These are phyloP conservation scores for Colletotrichum filicis DNA, from an alignment of 2,329 filamentous ascomycete genomes.

Conservation along the genomic window DNA sequence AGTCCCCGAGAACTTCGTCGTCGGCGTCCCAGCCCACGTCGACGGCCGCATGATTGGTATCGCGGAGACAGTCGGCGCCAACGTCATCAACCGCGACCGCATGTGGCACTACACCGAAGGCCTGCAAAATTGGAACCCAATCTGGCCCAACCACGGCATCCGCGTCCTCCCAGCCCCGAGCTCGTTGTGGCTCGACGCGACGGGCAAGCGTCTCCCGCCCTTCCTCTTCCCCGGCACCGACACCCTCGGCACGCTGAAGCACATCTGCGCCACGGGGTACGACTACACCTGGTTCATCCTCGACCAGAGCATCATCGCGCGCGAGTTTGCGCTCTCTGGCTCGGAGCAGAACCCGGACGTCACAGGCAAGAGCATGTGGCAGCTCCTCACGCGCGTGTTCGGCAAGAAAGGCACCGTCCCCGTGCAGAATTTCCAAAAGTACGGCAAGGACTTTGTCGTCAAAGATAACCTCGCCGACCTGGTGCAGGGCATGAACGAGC, in stretches of 20 bases:
- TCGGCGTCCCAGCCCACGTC: constrained; percentile 72
- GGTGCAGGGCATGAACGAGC: constrained; percentile 68
- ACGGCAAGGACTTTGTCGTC: constrained; percentile 70
- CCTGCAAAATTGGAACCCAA: constrained; percentile 69
- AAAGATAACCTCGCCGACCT: constrained; percentile 65
- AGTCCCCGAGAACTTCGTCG: constrained; percentile 65
- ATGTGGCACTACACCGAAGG: constrained; percentile 78
- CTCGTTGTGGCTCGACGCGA: constrained; percentile 71
- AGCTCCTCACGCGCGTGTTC: constrained; percentile 62
- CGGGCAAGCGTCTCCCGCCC: constrained; percentile 66
- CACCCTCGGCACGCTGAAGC: constrained; percentile 66
- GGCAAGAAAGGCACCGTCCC: constrained; percentile 62
- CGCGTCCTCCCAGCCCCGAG: constrained; percentile 70
- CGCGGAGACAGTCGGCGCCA: constrained; percentile 61
- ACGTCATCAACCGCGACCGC: constrained; percentile 68
- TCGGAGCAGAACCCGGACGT: constrained; percentile 73
- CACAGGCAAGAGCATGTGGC: constrained; percentile 66
- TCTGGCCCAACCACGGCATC: constrained; percentile 71
- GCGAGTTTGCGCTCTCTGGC: constrained; percentile 70
- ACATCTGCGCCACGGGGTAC: constrained; percentile 70
- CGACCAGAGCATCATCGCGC: constrained; percentile 67
- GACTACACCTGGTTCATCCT: constrained; percentile 74
- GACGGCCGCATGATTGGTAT: constrained; percentile 72
- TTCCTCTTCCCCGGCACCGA: constrained; percentile 68
- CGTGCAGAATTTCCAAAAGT: constrained; percentile 68